These are phyloP conservation scores for Dactylellina parvicollis DNA, from an alignment of 2,329 filamentous ascomycete genomes.

Conservation along the genomic window DNA sequence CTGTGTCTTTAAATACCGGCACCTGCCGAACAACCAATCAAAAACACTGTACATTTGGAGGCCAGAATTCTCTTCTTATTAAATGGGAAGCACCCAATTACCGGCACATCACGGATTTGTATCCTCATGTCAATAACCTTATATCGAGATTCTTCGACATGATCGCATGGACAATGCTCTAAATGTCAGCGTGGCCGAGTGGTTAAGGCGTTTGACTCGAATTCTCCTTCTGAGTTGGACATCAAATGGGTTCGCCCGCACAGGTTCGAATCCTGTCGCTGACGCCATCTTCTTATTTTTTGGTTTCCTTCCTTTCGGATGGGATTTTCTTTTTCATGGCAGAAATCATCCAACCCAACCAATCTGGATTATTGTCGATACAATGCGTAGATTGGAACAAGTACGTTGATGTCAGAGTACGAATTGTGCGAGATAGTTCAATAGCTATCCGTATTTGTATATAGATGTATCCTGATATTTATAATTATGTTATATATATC, in stretches of 20 bases:
- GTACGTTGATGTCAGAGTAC: too few species aligned
- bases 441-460: too few species aligned
- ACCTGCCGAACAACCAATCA: too few species aligned
- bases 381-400: too few species aligned
- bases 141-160: neutral
- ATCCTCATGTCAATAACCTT: neutral
- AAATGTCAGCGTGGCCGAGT: conserved; percentile 54
- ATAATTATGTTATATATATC: too few species aligned
- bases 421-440: too few species aligned
- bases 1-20: too few species aligned
- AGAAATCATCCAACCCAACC: neutral
- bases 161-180: conserved; percentile 8
- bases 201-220: conserved; percentile 55
- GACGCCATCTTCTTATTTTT: conserved; percentile 49
- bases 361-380: too few species aligned
- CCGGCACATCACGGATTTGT: neutral
- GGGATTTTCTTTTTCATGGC: neutral
- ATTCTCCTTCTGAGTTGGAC: conserved; percentile 52
- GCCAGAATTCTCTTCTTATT: too few species aligned
- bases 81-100: too few species aligned
- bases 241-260: conserved; percentile 55
- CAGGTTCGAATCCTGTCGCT: conserved; percentile 55
- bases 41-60: too few species aligned
- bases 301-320: neutral
- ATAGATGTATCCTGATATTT: too few species aligned